Evolutionary conservation across 495 filamentous ascomycete genomes (phyloP), one percentile per base, ranked within the genome.

Genomic region (Zalerion maritima): DNA sequence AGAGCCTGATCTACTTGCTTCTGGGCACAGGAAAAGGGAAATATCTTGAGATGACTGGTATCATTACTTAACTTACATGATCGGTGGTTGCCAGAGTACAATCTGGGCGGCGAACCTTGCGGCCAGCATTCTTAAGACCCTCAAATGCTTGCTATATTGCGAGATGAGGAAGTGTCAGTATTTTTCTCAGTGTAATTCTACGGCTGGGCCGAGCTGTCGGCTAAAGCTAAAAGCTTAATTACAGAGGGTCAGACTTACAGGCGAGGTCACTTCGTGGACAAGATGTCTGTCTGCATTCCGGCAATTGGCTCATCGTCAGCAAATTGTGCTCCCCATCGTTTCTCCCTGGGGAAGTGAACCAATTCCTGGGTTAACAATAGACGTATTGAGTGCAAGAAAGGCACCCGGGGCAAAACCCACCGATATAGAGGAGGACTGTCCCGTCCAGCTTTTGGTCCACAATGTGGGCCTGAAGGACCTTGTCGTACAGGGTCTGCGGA

Each of bases 221-320:
- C 13, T n/a, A 15, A 5, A 18, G 16, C 21, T 25, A 23, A 40
- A 28, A 8, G 6, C 3, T 30, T 24, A 10, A 14, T 24, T 16
- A 41, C 16, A 3, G 18, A 28, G 31, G 4, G 17, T 4, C 7
- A 10, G 16, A 50, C 68, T 44, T 57, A 81, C 77, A 19, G 89
- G 89, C 31, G 87, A 94, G 29, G 89, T 96, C 48, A 97, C 89
- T 67, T 97, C 89, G 49, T 97, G 89, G 31, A 94, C 83, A 21
- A 97, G 69, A 66, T 97, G 89, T 52, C 89, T 70, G 55, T 91
- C 81, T 78, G 47, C 41, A 32, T 20, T 15, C 31, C 7, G 2
- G 29, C 42, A 16, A 45, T 38, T 9, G 14, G 8, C 19, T 21
- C 23, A 28, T 14, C 11, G 3, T 28, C 36, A 18, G 6, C 18